Conservation (phyloP, 2,329 filamentous ascomycete species). For the Xylariaceae sp. region DNA sequence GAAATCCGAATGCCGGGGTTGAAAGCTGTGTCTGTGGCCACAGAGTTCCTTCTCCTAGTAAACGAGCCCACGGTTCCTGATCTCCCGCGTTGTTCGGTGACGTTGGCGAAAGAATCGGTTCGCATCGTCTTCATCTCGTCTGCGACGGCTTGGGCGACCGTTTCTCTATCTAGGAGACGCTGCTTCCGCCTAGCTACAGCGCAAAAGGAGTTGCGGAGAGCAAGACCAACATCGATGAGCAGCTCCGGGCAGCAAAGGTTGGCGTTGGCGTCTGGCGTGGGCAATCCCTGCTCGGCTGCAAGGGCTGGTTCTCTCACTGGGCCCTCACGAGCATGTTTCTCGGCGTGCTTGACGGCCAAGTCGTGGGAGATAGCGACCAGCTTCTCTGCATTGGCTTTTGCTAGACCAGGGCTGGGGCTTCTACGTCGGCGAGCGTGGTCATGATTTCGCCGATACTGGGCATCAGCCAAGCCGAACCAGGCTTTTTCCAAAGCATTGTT, state of each 20-base stretch:
- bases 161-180: conserved; percentile 40
- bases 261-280: conserved; percentile 28
- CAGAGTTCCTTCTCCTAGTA: conserved; percentile 8
- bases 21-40: conserved; percentile 15
- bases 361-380: conserved; percentile 39
- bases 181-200: conserved; percentile 43
- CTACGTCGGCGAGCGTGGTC: conserved; percentile 34
- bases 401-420: conserved; percentile 33
- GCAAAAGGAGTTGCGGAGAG: conserved; percentile 51
- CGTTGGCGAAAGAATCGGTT: conserved; percentile 20
- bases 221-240: conserved; percentile 44
- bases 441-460: conserved; percentile 49
- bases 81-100: conserved; percentile 17
- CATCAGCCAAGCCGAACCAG: conserved; percentile 63
- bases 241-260: conserved; percentile 50
- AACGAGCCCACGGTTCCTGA: conserved; percentile 17
- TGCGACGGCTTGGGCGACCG: conserved; percentile 47
- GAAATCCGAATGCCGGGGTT: neutral
- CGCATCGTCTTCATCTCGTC: conserved; percentile 30
- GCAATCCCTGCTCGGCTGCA: conserved; percentile 28
- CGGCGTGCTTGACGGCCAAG: conserved; percentile 46
- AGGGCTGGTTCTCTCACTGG: conserved; percentile 31
- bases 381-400: conserved; percentile 36
- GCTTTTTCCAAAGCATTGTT: conserved; percentile 76
- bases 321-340: conserved; percentile 43